Conservation (phyloP, 2,329 filamentous ascomycete species). For the Pseudogymnoascus sp. region DNA sequence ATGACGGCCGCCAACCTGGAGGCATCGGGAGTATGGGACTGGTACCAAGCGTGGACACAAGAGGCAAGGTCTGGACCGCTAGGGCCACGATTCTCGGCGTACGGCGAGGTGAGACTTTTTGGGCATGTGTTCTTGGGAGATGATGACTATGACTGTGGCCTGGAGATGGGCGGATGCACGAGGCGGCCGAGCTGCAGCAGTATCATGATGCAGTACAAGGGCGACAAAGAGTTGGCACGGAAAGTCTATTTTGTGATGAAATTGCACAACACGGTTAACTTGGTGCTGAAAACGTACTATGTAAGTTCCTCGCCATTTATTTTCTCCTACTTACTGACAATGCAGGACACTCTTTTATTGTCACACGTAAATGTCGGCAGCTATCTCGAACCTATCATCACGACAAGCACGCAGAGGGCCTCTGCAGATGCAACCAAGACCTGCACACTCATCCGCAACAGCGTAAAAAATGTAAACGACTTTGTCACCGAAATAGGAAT, state of each 20-base stretch:
- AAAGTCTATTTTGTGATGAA: constrained; percentile 10
- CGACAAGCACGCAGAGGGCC: neutral
- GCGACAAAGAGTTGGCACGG: constrained; percentile 3
- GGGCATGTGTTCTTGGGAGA: constrained; percentile 1
- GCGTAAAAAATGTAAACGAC: neutral
- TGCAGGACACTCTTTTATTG: neutral
- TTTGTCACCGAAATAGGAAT: neutral
- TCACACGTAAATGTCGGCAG: neutral
- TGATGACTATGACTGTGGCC: neutral
- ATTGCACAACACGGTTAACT: constrained; percentile 4
- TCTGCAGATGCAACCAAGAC: neutral
- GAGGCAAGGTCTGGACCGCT: neutral
- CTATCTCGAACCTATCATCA: neutral
- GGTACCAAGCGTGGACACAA: neutral
- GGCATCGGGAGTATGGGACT: neutral
- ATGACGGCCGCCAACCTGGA: neutral
- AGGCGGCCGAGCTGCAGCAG: constrained; percentile 2
- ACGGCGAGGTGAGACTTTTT: neutral
- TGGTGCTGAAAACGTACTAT: constrained; percentile 9
- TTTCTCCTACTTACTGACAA: neutral
- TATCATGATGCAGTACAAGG: neutral
- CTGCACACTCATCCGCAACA: neutral
- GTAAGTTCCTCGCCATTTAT: neutral
- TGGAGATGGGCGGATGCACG: neutral
- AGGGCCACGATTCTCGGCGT: neutral